Evolutionary conservation across 805 yeast species (phyloP).

Genomic region (Sungouiozyma ichnusensis): DNA sequence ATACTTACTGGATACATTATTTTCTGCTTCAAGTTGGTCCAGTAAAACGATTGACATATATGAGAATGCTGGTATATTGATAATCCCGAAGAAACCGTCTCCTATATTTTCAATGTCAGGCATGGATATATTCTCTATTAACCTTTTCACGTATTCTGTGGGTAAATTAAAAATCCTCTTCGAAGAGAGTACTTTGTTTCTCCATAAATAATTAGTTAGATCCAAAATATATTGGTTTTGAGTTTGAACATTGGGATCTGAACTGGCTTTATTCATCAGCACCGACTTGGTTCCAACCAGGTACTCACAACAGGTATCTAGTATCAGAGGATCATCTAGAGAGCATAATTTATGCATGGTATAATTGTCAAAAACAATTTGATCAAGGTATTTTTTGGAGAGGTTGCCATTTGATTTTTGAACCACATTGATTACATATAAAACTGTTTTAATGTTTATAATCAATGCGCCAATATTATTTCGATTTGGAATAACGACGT

Average conservation of each 20-base stretch:
- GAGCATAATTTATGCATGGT: conserved; percentile 12
- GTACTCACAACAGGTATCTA: conserved; percentile 17
- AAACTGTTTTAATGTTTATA: neutral
- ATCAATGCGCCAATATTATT: neutral
- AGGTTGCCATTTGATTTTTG: neutral
- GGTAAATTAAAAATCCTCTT: conserved; percentile 17
- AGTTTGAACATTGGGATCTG: conserved; percentile 11
- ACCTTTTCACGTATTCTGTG: conserved; percentile 11
- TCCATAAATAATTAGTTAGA: conserved; percentile 24
- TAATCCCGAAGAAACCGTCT: conserved; percentile 14
- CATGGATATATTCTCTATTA: conserved; percentile 9
- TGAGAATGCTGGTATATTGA: conserved; percentile 20
- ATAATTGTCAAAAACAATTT: conserved; percentile 9
- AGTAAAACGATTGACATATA: conserved; percentile 8
- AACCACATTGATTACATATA: neutral
- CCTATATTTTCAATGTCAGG: conserved; percentile 7
- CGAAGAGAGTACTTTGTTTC: conserved; percentile 15
- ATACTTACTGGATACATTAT: conserved; percentile 4
- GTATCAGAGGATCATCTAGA: conserved; percentile 17
- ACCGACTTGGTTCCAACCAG: conserved; percentile 10
- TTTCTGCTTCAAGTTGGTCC: conserved; percentile 6
- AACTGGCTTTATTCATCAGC: conserved; percentile 8
- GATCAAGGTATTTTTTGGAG: conserved; percentile 4
- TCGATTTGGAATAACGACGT: neutral
- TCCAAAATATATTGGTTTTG: conserved; percentile 21